Percentiles rank a stretch among this genome's conserved stretches.
These are phyloP conservation scores for Aspergillus diversus DNA, from an alignment of 495 filamentous ascomycete species.

Conservation along the genomic window DNA sequence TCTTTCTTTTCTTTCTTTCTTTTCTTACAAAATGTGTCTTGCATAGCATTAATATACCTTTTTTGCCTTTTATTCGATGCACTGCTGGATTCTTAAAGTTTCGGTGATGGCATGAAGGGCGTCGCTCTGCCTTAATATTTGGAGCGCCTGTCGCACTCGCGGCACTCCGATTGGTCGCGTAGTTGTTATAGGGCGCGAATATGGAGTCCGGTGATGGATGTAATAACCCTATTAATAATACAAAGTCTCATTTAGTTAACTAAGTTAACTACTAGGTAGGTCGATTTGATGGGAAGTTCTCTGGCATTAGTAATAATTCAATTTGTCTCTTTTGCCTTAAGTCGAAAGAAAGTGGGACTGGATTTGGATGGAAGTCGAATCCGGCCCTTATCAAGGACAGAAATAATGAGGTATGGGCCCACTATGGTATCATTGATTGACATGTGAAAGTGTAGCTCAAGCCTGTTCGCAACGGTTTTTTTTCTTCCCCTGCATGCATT, in stretches of 20 bases:
- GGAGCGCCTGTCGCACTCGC: not conserved
- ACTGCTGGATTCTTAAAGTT: not conserved
- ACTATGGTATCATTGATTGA: constrained; percentile 3
- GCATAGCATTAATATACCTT: not conserved
- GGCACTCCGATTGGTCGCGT: constrained; percentile 8
- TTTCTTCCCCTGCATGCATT: constrained; percentile 1
- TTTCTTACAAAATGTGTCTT: not conserved
- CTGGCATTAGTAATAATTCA: not conserved
- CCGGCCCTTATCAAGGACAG: too few species aligned
- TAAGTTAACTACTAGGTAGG: too few species aligned
- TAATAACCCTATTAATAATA: not conserved
- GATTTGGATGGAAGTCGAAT: too few species aligned
- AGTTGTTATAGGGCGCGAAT: constrained; percentile 1
- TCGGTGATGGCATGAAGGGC: not conserved
- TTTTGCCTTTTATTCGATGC: not conserved
- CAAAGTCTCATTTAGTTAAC: not conserved
- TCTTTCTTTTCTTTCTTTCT: not conserved
- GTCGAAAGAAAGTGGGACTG: too few species aligned
- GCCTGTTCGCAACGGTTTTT: constrained; percentile 1
- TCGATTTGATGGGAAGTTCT: not conserved
- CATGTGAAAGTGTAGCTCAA: constrained; percentile 23
- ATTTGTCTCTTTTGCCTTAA: not conserved
- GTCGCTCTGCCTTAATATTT: not conserved
- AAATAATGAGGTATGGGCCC: too few species aligned
- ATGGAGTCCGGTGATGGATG: not conserved